Percentiles rank a stretch among this genome's conserved stretches.
phyloP scores from a whole-genome alignment of 78 protist species.

The Bigelowiella natans region DNA sequence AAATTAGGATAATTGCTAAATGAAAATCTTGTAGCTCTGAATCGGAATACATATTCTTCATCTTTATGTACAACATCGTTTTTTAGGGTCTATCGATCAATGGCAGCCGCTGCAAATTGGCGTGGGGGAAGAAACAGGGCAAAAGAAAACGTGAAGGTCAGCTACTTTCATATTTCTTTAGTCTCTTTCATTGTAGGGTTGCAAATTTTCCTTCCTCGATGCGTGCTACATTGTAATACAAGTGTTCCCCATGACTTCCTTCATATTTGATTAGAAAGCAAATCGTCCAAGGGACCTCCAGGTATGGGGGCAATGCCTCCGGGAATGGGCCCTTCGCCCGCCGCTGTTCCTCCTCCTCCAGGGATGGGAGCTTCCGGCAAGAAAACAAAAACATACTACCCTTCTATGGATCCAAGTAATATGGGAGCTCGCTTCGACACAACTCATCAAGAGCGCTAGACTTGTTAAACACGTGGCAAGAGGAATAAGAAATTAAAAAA shows the following conservation, averaged over 20 bases:
- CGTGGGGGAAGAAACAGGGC: background rate
- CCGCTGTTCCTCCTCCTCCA: background rate
- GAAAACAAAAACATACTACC: background rate
- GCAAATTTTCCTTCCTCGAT: too few relatives aligned
- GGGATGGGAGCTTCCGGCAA: background rate
- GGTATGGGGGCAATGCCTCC: background rate
- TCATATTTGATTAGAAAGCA: background rate
- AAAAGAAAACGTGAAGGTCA: background rate
- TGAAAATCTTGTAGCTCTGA: too few relatives aligned
- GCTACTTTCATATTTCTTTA: too few relatives aligned
- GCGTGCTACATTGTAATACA: too few relatives aligned
- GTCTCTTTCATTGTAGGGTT: too few relatives aligned
- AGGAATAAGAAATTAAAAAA: too few relatives aligned
- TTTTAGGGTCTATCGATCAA: background rate
- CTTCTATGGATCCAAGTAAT: background rate
- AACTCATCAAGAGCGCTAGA: background rate
- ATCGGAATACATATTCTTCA: too few relatives aligned
- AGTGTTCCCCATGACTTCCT: background rate
- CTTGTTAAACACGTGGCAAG: too few relatives aligned
- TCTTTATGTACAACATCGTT: too few relatives aligned
- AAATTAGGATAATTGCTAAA: too few relatives aligned
- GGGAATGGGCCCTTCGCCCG: background rate
- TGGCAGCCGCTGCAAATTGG: background rate
- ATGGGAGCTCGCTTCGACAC: background rate
- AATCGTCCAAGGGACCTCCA: background rate